Evolutionary conservation across 306 rosid species (phyloP).

Genomic region (Abrus pulchellus): DNA sequence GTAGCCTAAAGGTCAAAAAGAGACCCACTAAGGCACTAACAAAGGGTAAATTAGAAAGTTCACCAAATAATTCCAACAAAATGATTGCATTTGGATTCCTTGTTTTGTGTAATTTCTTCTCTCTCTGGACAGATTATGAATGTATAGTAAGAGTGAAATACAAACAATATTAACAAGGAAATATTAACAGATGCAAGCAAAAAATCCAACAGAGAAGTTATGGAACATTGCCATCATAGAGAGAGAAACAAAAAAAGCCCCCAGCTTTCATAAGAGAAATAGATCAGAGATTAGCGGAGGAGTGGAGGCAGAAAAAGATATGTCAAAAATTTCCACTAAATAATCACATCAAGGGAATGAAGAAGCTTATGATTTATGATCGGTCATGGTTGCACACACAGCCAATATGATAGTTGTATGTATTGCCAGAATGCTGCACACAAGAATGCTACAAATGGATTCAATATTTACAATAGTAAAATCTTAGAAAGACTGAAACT

Average conservation of each 20-base stretch:
- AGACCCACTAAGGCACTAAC: too few relatives aligned
- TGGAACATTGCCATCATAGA: background rate
- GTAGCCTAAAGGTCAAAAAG: too few relatives aligned
- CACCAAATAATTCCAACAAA: too few relatives aligned
- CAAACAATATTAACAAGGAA: conserved; percentile 24
- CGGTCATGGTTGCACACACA: conserved; percentile 1
- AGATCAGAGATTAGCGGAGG: background rate
- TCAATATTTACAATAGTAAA: conserved; percentile 21
- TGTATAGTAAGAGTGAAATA: background rate
- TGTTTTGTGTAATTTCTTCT: too few relatives aligned
- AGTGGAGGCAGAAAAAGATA: background rate
- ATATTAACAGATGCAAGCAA: conserved; percentile 30
- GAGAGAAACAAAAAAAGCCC: background rate
- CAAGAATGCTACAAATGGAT: conserved; percentile 33
- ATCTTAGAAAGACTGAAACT: conserved; percentile 8
- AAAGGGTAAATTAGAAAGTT: too few relatives aligned
- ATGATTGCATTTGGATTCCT: too few relatives aligned
- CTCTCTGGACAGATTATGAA: background rate
- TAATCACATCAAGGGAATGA: conserved; percentile 23
- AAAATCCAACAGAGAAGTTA: conserved; percentile 27
- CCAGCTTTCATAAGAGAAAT: conserved; percentile 8
- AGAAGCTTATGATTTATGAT: conserved; percentile 11
- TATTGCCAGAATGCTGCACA: conserved; percentile 1
- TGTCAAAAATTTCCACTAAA: background rate
- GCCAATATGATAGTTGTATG: conserved; percentile 18